Percentiles rank a stretch among this genome's conserved stretches.
These are phyloP conservation scores for Didymella arachidicola DNA, from an alignment of 2,329 filamentous ascomycete genomes.

Conservation along the genomic window DNA sequence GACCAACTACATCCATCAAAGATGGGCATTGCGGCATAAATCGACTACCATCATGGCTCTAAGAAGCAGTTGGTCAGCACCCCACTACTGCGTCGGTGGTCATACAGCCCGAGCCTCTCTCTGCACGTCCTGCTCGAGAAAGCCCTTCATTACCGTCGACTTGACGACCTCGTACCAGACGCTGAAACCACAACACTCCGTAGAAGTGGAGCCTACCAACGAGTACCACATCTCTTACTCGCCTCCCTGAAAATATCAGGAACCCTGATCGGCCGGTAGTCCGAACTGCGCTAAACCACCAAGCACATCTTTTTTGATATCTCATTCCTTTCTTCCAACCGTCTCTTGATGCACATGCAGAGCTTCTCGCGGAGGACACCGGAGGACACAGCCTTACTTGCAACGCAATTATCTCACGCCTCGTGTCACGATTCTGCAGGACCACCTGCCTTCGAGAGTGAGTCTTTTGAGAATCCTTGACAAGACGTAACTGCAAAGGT, in stretches of 20 bases:
- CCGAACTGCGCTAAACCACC: background rate
- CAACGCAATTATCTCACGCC: constrained; percentile 8
- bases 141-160: background rate
- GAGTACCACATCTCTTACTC: background rate
- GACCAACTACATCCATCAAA: background rate
- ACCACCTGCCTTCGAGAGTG: background rate
- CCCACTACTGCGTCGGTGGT: background rate
- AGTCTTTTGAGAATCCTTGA: background rate
- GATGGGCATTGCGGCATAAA: background rate
- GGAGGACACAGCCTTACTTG: constrained; percentile 15
- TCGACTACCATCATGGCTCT: background rate
- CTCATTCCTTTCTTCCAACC: background rate
- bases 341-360: background rate
- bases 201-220: background rate
- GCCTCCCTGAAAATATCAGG: background rate
- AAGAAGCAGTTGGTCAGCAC: background rate
- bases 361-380: background rate
- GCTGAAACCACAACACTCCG: background rate
- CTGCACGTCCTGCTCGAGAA: background rate
- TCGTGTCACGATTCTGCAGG: background rate
- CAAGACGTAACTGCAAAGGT: background rate
- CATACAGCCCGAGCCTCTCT: background rate
- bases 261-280: background rate
- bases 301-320: background rate
- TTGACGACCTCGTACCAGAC: background rate